Evolutionary conservation across 1,284 basidiomycete genomes (phyloP).

Genomic region (Cutaneotrichosporon sp.): DNA sequence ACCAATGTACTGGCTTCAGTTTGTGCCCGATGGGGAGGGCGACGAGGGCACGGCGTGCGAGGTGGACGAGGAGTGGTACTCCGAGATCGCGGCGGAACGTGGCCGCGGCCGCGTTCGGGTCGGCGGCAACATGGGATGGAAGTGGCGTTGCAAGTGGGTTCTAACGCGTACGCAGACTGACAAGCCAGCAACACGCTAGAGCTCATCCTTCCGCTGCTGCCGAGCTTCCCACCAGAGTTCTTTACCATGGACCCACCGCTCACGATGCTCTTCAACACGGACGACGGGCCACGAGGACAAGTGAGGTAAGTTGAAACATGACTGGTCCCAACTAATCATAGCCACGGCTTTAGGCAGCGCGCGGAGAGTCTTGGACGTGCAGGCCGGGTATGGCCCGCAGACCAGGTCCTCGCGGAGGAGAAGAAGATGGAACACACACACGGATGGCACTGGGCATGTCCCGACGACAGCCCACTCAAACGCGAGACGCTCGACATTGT

Average conservation of each 20-base stretch:
- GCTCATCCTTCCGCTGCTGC: slow-evolving; percentile 33
- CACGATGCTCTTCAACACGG: slow-evolving; percentile 29
- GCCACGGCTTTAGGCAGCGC: slow-evolving; percentile 24
- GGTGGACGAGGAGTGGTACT: slow-evolving; percentile 21
- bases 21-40: slow-evolving; percentile 38
- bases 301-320: slow-evolving; percentile 18
- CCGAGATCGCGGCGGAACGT: slow-evolving; percentile 16
- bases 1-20: slow-evolving; percentile 27
- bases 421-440: slow-evolving; percentile 30
- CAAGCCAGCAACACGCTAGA: slow-evolving; percentile 33
- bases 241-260: slow-evolving; percentile 30
- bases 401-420: slow-evolving; percentile 29
- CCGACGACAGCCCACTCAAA: slow-evolving; percentile 30
- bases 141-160: slow-evolving; percentile 37
- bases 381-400: slow-evolving; percentile 29
- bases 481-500: slow-evolving; percentile 25
- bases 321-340: background rate
- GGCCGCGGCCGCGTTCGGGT: slow-evolving; percentile 32
- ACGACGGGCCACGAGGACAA: slow-evolving; percentile 33
- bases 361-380: slow-evolving; percentile 24
- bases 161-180: background rate
- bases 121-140: slow-evolving; percentile 25
- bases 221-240: slow-evolving; percentile 29
- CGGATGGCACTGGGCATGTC: slow-evolving; percentile 41
- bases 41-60: slow-evolving; percentile 30